Base-by-base conservation (phyloP, 495 filamentous ascomycete species). In the Cenococcum geophilum region DNA sequence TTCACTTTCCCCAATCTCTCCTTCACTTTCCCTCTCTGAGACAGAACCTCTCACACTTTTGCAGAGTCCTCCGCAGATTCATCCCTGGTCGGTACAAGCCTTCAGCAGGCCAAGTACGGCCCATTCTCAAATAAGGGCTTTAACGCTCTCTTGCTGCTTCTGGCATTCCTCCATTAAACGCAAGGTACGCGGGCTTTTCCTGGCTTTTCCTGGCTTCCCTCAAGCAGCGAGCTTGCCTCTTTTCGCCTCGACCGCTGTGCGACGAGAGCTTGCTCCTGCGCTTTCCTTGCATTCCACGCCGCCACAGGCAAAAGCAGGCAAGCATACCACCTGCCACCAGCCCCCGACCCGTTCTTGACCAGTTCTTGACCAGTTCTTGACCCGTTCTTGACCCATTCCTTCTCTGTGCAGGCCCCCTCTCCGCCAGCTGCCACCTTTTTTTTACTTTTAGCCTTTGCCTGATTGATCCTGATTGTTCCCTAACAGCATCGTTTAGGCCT, bases 11-110 rank as follows among this genome's bases (percentile, higher is more conserved):
- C 57, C 36, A 60, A 67, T 57, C 57, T 40, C 60, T 64, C 65
- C 55, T n/a, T 67, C 65, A 52, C 65, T 67, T 67, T 67, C 58
- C 65, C 61, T 62, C 65, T 64, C 61, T 68, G 60, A 64, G 65
- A 61, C 65, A 60, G 61, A 52, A 56, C 53, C 53, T 56, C 49
- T 52, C 49, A 52, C 49, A 52, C 49, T 52, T 52, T 32, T 52
- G 14, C 27, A 16, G 49, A 52, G 20, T 52, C 49, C 40, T 45
- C 21, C 49, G 49, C 25, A 52, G 49, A 52, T 52, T 25, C 49
- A 52, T 52, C 49, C 49, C 49, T 20, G 49, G 49, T 52, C 49
- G 49, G 49, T 52, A 52, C 49, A 52, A 52, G 49, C 23, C 25
- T 25, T 52, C 18, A 18, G 6, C 49, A 32, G 25, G 49, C 49